Conservation (phyloP, 2,329 filamentous ascomycete species). For the Hymenoscyphus fraxineus region DNA sequence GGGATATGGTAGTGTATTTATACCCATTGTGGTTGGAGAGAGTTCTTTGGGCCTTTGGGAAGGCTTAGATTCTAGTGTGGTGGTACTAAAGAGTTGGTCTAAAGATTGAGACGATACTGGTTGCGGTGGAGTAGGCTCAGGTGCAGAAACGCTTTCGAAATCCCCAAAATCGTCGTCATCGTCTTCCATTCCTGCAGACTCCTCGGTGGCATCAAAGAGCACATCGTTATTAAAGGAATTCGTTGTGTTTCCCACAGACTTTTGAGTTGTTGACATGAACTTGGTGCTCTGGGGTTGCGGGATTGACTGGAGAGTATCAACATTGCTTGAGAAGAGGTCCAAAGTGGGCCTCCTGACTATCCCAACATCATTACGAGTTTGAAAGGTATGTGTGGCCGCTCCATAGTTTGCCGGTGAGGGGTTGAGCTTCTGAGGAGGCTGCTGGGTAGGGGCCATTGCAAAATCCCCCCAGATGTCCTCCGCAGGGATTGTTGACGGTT, state of each 20-base stretch:
- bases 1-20: slow-evolving; percentile 39
- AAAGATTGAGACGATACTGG: slow-evolving; percentile 21
- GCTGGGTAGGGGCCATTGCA: slow-evolving; percentile 12
- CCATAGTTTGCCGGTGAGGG: slow-evolving; percentile 15
- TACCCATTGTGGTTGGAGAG: slow-evolving; percentile 32
- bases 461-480: slow-evolving; percentile 34
- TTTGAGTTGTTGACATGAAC: slow-evolving; percentile 10
- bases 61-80: slow-evolving; percentile 30
- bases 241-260: neutral
- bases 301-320: slow-evolving; percentile 15
- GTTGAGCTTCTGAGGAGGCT: slow-evolving; percentile 5
- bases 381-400: slow-evolving; percentile 8
- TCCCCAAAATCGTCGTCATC: slow-evolving; percentile 67
- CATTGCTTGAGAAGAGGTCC: slow-evolving; percentile 28
- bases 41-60: slow-evolving; percentile 36
- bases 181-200: slow-evolving; percentile 39
- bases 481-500: slow-evolving; percentile 5
- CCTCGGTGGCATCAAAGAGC: slow-evolving; percentile 38
- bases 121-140: slow-evolving; percentile 24
- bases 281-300: slow-evolving; percentile 10
- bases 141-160: slow-evolving; percentile 54
- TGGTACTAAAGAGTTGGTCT: slow-evolving; percentile 35
- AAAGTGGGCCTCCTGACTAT: slow-evolving; percentile 27
- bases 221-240: slow-evolving; percentile 23
- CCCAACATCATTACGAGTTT: slow-evolving; percentile 15